Conservation (phyloP, 2,329 filamentous ascomycete genomes). For the Fusarium albidum region DNA sequence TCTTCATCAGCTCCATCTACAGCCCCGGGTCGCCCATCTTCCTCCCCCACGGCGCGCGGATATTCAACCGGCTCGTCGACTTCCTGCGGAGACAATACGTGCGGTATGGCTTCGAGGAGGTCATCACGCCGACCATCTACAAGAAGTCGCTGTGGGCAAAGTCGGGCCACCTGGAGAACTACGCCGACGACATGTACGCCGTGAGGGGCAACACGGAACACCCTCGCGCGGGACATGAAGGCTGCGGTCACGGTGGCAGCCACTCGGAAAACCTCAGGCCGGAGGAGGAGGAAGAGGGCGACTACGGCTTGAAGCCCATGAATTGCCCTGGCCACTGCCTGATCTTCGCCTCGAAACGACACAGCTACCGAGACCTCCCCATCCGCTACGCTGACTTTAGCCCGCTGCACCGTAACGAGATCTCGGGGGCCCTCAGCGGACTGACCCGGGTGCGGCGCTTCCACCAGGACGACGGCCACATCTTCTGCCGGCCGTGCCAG, state of each 20-base stretch:
- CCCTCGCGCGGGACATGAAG: conserved; percentile 11
- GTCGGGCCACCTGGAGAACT: conserved; percentile 89
- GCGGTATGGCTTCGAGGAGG: conserved; percentile 86
- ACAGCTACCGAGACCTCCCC: conserved; percentile 82
- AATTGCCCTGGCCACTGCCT: conserved; percentile 91
- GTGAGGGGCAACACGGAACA: conserved; percentile 64
- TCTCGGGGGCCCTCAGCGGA: conserved; percentile 81
- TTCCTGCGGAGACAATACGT: conserved; percentile 87
- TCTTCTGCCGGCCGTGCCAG: conserved; percentile 83
- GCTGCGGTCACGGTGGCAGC: conserved; percentile 49
- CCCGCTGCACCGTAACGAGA: conserved; percentile 85
- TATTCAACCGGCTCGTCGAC: conserved; percentile 84
- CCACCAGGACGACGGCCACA: conserved; percentile 91
- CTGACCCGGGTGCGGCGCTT: conserved; percentile 86
- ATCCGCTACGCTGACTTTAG: conserved; percentile 89
- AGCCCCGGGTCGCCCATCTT: conserved; percentile 89
- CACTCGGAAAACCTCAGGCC: conserved; percentile 30
- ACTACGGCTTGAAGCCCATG: conserved; percentile 90
- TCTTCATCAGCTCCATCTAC: conserved; percentile 81
- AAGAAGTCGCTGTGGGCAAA: conserved; percentile 87
- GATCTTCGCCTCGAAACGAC: conserved; percentile 76
- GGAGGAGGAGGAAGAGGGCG: conserved; percentile 68
- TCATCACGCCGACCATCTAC: conserved; percentile 90
- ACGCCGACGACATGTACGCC: conserved; percentile 91
- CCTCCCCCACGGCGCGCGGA: conserved; percentile 79